Evolutionary conservation across 805 yeast species (phyloP), one percentile per base, ranked within the genome.

Genomic region (Pichia phayaonensis): DNA sequence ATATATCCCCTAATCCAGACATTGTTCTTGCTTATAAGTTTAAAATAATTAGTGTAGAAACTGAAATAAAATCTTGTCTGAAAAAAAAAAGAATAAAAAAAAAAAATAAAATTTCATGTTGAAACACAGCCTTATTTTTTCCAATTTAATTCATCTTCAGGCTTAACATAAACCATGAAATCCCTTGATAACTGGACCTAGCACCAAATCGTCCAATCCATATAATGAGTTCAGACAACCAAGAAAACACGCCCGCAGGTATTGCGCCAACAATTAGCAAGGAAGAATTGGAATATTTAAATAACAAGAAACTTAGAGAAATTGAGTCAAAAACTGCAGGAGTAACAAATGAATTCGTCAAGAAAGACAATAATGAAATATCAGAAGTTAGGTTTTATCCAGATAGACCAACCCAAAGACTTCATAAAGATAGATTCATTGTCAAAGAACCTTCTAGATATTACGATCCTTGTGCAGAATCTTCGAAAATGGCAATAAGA

Each of bases 381-480:
- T 61, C 68, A 0, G 80, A 80, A 4, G 71, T 72, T 64, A 82
- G 81, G 61, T 84, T 80, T 61, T 89, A 86, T 60, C 98, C 98
- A 0, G 99, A 94, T 57, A 81, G 82, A 49, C 98, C 98, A 23
- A 81, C 85, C 10, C 79, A 83, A 40, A 76, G 79, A 47, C 69
- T 79, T 24, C 90, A 87, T 63, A 82, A 81, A 61, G 77, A 77
- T 54, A 72, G 80, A 51, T 90, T 90, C 73, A 73, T 81, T 1
- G 69, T 79, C 18, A 90, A 92, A 60, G 90, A 79, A 34, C 84
- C 95, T 4, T 83, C 95, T 8, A 80, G 85, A 63, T 94, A 75
- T 66, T 92, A 85, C 61, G 97, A 92, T 63, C 99, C 99, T 0
- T 92, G 99, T 67, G 85, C 83, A 44, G 94, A 90, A 61, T 83